Evolutionary conservation across 2,329 filamentous ascomycete genomes (phyloP), one percentile per base, ranked within the genome.

Genomic region (Venturia oleaginea): DNA sequence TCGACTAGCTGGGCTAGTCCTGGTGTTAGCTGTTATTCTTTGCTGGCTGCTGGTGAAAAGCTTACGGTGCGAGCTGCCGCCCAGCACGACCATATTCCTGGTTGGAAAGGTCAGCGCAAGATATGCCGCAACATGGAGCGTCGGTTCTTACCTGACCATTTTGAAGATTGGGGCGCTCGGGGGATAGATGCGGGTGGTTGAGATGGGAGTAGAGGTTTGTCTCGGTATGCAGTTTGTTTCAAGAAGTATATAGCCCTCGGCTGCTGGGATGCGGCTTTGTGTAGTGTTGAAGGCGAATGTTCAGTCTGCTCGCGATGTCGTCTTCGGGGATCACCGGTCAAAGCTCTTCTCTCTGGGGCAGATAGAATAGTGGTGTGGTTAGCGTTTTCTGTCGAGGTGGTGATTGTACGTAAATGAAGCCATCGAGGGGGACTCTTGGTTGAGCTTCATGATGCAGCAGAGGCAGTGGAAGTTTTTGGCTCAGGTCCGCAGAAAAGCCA

Each of bases 81-180:
- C 91, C 68, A 99, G 86, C 67, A 99, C 85, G 73, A 96, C 91
- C 69, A 99, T 91, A 76, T 96, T 96, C n/a, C 51, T 57, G 22
- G 5, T 15, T 24, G 22, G 8, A 51, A 51, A 15, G 46, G 46
- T 51, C 46, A 51, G 46, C 46, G 46, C 46, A 51, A 24, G 46
- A 51, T 17, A 30, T 51, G 46, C 46, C 22, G 46, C 46, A 13
- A 22, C 22, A 27, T 51, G 46, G 22, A 51, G 46, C 2, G 5
- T 51, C 15, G 10, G 22, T 51, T 22, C 22, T 51, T 51, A 51
- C 46, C 46, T 24, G 51, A 57, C 51, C 51, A 57, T 57, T 17
- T 15, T 57, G 30, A 57, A n/a, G 51, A 57, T 57, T 27, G 27
- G 30, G 27, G 30, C 51, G 34, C 51, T 57, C 17, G 4, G 6